Conservation (phyloP, 352 stramenopile genomes). For the Phytophthora fragariae region DNA sequence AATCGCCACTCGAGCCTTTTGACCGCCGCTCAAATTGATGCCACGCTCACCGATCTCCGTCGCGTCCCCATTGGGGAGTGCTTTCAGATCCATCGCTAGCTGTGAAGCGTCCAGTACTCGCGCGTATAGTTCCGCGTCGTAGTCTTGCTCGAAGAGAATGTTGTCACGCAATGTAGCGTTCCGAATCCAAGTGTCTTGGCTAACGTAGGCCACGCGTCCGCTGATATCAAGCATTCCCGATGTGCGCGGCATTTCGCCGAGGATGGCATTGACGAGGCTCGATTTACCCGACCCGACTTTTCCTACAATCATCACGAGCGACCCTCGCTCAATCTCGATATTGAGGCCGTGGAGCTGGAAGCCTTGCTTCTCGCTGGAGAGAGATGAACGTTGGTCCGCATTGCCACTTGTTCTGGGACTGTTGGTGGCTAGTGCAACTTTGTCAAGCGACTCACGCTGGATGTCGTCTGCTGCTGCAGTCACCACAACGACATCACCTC, state of each 20-base stretch:
- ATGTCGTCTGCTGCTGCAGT: not conserved
- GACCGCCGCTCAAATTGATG: slow-evolving; percentile 32
- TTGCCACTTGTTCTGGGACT: not conserved
- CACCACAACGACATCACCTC: slow-evolving; percentile 33
- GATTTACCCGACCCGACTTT: too few relatives aligned
- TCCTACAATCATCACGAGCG: too few relatives aligned
- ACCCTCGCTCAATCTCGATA: slow-evolving; percentile 61
- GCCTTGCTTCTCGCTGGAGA: slow-evolving; percentile 1
- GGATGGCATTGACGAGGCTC: slow-evolving; percentile 22
- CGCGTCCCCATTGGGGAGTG: slow-evolving; percentile 56
- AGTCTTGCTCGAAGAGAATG: slow-evolving; percentile 80
- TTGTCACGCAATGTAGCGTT: slow-evolving; percentile 92
- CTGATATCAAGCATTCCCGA: slow-evolving; percentile 30
- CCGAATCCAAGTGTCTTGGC: slow-evolving; percentile 93
- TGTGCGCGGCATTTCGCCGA: slow-evolving; percentile 42
- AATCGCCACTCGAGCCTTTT: slow-evolving; percentile 77
- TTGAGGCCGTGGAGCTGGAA: slow-evolving; percentile 45
- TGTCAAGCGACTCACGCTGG: not conserved
- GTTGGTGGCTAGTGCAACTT: not conserved
- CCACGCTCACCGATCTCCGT: slow-evolving; percentile 69
- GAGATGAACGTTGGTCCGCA: not conserved
- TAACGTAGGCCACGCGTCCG: slow-evolving; percentile 74
- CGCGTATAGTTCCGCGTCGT: slow-evolving; percentile 46
- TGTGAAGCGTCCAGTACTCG: slow-evolving; percentile 45
- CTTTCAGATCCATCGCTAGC: slow-evolving; percentile 47